A percentile compares a stretch with the other conserved stretches of the same genome.
Conservation (phyloP, 208 protist species). For the Leishmania major region DNA sequence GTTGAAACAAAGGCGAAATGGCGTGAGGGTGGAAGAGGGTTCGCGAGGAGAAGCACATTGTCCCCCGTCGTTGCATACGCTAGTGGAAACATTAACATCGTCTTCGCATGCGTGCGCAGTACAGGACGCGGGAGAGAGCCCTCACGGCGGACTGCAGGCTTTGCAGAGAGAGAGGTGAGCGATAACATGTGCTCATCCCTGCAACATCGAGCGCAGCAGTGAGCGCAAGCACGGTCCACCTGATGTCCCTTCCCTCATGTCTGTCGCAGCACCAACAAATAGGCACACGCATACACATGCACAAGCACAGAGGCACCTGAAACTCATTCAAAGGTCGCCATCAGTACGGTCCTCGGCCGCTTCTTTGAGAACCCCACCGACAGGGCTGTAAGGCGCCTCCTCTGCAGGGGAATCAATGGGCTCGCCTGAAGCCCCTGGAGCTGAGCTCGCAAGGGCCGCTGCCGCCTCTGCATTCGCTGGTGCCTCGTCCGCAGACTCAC, state of each 20-base stretch:
- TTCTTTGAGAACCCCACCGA: not conserved
- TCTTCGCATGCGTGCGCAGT: not conserved
- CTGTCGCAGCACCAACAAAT: not conserved
- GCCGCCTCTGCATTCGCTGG: not conserved
- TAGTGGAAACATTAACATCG: not conserved
- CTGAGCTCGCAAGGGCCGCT: not conserved
- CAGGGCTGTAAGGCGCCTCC: not conserved
- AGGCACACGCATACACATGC: not conserved
- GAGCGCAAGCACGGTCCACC: not conserved
- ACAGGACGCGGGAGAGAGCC: not conserved
- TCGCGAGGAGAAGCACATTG: not conserved
- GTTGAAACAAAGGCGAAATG: not conserved
- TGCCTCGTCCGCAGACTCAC: not conserved
- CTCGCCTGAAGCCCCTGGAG: not conserved
- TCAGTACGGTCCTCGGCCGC: not conserved
- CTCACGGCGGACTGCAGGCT: not conserved
- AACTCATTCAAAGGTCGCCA: constrained; percentile 6
- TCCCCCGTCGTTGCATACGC: not conserved
- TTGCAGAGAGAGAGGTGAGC: not conserved
- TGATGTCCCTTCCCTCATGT: not conserved
- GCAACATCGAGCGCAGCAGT: not conserved
- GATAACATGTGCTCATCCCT: not conserved
- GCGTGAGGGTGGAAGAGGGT: not conserved
- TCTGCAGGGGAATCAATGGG: not conserved
- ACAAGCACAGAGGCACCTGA: not conserved